Evolutionary conservation across 495 filamentous ascomycete species (phyloP), one percentile per base, ranked within the genome.

Genomic region (Penicillium simplicissimum): DNA sequence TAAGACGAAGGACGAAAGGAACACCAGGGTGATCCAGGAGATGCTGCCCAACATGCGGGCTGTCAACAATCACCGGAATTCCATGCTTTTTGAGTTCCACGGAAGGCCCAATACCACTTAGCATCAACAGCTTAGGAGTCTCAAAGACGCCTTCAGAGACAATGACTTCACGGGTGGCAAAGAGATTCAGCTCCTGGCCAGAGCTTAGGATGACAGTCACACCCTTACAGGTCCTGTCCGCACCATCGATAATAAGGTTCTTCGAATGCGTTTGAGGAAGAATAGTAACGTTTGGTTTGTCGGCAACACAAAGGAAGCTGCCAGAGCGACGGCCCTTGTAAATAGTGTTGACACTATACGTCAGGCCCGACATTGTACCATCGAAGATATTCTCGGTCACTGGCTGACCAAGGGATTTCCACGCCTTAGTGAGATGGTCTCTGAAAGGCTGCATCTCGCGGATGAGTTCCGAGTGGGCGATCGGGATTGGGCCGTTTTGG

Each of bases 51-150:
- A 89, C 86, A 19, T 81, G 82, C 0, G 84, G 82, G 0, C 83
- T 74, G 54, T 84, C 78, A 36, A 74, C 61, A 2, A 87, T 54
- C 0, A 84, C 68, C 1, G 76, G 62, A 45, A 88, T 87, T 25
- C 67, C 61, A 57, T 78, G 73, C 2, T 59, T 57, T 1, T 62
- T 13, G 1, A 90, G 78, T 36, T 85, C 77, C 0, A 48, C 59
- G 2, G 56, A 53, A 0, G 83, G 78, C 0, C 87, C 87, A 52
- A 90, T 75, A 11, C 88, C 87, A 0, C 76, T 83, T 1, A 87
- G 79, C 66, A 88, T 82, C n/a, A 90, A 79, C 3, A 90, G 67
- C 57, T 86, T 82, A 0, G 86, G 85, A 0, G 82, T 78, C 71
- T 87, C 81, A 68, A 85, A 84, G 4, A 81, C 67, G 15, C 88